Evolutionary conservation across 2,329 filamentous ascomycete species (phyloP), one percentile per base, ranked within the genome.

Genomic region (Elsinoe australis): DNA sequence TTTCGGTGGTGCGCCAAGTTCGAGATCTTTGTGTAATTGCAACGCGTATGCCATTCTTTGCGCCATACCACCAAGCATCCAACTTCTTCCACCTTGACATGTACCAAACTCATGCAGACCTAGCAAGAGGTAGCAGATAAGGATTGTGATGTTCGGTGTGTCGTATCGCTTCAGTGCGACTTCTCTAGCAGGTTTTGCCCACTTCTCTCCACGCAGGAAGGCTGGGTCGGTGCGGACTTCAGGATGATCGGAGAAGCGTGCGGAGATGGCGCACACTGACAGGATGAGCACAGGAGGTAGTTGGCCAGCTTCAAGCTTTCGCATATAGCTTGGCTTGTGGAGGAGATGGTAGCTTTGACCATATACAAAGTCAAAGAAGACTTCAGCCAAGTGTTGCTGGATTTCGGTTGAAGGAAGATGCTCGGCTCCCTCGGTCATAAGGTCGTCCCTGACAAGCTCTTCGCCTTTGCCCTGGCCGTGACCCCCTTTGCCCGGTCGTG

Each of bases 281-380:
- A 98, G 75, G 47, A 94, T 80, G 10, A 98, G 71, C 8, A 96
- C 90, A 0, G 92, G 92, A 0, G 92, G 90, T 9, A 96, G 72
- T 1, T 83, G 82, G 22, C 85, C 84, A 51, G 82, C 76, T 58
- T 83, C 87, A 48, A 92, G 65, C 59, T 87, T 87, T 51, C 89
- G 79, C 85, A 96, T 95, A 63, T 94, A 96, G 63, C 89, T 96
- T 29, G 92, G 90, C 63, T 95, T 96, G 67, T 98, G 92, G 7
- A 98, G 77, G 15, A 98, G 71, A 54, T 94, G 85, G 63, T 96
- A 98, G 26, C 87, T 86, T 62, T 96, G 92, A 6, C 92, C 92
- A 61, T 98, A 96, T 1, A 96, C 78, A 59, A 85, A 89, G 60
- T 96, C 90, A 60, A 96, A 98, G 62, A 94, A 98, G 0, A 95